phyloP scores from a whole-genome alignment of 1,284 basidiomycete genomes.

The Jaminaea rosea region DNA sequence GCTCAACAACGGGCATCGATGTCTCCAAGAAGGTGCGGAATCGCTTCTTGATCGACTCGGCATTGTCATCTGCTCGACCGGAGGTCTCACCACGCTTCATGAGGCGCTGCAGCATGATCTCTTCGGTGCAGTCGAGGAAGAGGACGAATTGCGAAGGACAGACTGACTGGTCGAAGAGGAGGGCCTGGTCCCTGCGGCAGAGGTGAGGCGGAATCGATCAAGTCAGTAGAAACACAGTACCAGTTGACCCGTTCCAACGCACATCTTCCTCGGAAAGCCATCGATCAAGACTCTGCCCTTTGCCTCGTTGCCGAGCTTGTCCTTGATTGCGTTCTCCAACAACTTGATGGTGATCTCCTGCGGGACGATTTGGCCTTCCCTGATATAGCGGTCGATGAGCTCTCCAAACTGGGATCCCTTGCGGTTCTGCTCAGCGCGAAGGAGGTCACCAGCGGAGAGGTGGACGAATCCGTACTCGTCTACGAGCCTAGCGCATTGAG shows the following conservation, averaged over 20 bases:
- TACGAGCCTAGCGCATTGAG: slow-evolving; percentile 84
- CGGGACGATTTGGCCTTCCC: slow-evolving; percentile 88
- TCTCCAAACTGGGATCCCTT: slow-evolving; percentile 75
- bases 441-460: slow-evolving; percentile 85
- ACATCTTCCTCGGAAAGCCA: slow-evolving; percentile 96
- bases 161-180: slow-evolving; percentile 84
- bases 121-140: slow-evolving; percentile 81
- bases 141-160: slow-evolving; percentile 71
- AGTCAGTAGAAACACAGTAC: too few species aligned
- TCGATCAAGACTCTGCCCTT: slow-evolving; percentile 86
- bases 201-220: too few species aligned
- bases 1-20: slow-evolving; percentile 90
- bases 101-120: slow-evolving; percentile 76
- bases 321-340: slow-evolving; percentile 81
- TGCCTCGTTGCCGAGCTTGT: slow-evolving; percentile 57
- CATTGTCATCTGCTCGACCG: slow-evolving; percentile 91
- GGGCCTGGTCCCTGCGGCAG: slow-evolving; percentile 95
- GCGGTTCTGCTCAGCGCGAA: slow-evolving; percentile 85
- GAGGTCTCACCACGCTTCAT: slow-evolving; percentile 86
- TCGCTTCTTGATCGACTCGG: slow-evolving; percentile 89
- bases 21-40: slow-evolving; percentile 87
- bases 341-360: slow-evolving; percentile 95
- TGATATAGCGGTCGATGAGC: slow-evolving; percentile 81
- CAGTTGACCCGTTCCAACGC: too few species aligned
- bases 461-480: slow-evolving; percentile 82